These are phyloP conservation scores for Knoxdaviesia capensis DNA, from an alignment of 2,329 filamentous ascomycete species.

Conservation along the genomic window DNA sequence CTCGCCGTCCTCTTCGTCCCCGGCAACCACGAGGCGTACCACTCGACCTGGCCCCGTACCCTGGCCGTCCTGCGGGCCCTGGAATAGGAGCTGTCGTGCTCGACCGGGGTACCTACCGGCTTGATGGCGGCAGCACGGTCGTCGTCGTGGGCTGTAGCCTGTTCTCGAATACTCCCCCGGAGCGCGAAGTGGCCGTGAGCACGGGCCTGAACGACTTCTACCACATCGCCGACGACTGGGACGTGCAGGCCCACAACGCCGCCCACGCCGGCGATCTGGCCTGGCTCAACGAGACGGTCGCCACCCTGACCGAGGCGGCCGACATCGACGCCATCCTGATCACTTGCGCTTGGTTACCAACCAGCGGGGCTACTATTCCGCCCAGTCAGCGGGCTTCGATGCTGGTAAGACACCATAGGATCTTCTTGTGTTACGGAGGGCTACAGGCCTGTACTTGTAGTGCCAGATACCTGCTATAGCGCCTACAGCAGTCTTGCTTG, in stretches of 20 bases:
- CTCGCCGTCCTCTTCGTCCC: conserved; percentile 27
- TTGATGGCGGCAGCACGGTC: conserved; percentile 8
- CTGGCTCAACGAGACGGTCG: conserved; percentile 21
- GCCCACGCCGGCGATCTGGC: conserved; percentile 17
- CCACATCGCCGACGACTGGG: conserved; percentile 18
- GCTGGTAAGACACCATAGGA: too few species aligned
- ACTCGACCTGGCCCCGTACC: conserved; percentile 15
- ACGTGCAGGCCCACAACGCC: conserved; percentile 14
- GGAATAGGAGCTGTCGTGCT: conserved; percentile 15
- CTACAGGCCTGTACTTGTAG: too few species aligned
- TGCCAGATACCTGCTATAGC: too few species aligned
- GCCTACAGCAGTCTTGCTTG: too few species aligned
- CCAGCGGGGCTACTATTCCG: too few species aligned
- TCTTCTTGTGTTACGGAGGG: too few species aligned
- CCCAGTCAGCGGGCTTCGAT: too few species aligned
- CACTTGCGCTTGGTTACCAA: too few species aligned
- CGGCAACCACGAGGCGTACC: conserved; percentile 37
- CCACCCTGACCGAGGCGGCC: conserved; percentile 1
- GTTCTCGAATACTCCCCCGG: conserved; percentile 23
- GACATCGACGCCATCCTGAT: too few species aligned
- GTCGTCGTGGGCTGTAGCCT: conserved; percentile 20
- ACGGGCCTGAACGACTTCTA: conserved; percentile 30
- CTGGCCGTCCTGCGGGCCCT: conserved; percentile 12
- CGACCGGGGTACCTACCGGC: conserved; percentile 10
- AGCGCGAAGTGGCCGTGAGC: conserved; percentile 16